phyloP scores from a whole-genome alignment of 176 grass and related monocot species.

The Tuctoria greenei region DNA sequence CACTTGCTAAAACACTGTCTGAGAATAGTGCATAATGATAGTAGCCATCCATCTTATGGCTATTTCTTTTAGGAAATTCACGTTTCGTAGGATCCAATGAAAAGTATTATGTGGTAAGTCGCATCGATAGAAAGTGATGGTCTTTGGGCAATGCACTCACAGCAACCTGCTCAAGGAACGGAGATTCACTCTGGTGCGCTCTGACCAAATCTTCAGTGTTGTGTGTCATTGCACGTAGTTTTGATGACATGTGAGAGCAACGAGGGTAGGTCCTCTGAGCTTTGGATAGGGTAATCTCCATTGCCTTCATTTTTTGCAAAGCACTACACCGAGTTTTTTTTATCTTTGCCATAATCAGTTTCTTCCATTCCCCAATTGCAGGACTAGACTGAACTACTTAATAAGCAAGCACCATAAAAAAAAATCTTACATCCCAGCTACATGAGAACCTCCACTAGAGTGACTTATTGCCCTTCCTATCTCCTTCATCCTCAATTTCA shows the following conservation, averaged over 20 bases:
- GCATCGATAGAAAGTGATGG: conserved; percentile 84
- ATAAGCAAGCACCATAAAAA: not conserved
- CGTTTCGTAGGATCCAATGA: conserved; percentile 45
- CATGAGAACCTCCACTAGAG: conserved; percentile 37
- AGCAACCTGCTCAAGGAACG: conserved; percentile 72
- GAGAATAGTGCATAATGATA: conserved; percentile 92
- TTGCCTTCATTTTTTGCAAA: conserved; percentile 78
- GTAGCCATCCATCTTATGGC: conserved; percentile 32
- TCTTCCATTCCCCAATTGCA: not conserved
- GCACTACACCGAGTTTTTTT: conserved; percentile 37
- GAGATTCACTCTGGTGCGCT: conserved; percentile 62
- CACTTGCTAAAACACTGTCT: conserved; percentile 79
- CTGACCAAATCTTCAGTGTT: conserved; percentile 79
- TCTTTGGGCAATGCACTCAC: conserved; percentile 73
- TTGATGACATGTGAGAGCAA: conserved; percentile 69
- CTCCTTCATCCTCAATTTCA: conserved; percentile 83
- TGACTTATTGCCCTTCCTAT: conserved; percentile 62
- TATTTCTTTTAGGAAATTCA: conserved; percentile 42
- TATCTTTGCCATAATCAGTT: conserved; percentile 31
- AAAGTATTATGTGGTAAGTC: conserved; percentile 76
- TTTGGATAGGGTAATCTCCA: conserved; percentile 69
- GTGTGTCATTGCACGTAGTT: conserved; percentile 66
- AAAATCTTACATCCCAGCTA: conserved; percentile 64
- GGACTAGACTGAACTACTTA: not conserved
- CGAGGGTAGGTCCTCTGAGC: conserved; percentile 56